Evolutionary conservation across 164 flowering plant species (phyloP), one percentile per base, ranked within the genome.

Genomic region (Vitis amurensis): DNA sequence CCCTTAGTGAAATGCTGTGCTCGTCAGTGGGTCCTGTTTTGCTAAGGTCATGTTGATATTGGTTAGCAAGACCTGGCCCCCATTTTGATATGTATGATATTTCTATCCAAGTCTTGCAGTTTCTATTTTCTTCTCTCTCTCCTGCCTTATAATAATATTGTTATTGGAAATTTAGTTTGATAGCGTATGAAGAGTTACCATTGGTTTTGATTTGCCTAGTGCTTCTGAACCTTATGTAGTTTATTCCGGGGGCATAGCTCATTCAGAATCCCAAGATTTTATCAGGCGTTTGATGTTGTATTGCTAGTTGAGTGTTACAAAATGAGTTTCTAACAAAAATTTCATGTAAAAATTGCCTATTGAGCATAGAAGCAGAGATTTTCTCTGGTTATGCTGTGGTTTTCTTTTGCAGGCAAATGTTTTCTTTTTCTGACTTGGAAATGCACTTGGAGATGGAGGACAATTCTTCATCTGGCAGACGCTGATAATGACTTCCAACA

Each of bases 1-100:
- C 98, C 51, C 79, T 96, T 59, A 87, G 97, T 68, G 90, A 96
- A 53, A 90, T 93, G 91, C 91, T 96, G 9, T 74, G 82, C 66
- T 64, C 87, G 4, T 84, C 87, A 0, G 90, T 93, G 50, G 98
- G 95, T 29, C 98, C 99, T 6, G 70, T 96, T 68, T 78, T 96
- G 79, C 91, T 96, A 50, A 88, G 86, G 44, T 88, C 93, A 1
- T 91, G 97, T 84, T 92, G 91, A 89, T 63, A 50, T n/a, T n/a
- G 67, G 27, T 23, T 23, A 23, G 73, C 55, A 2, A 72, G 67
- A 29, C 58, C 55, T 15, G 56, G 59, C 71, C 58, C 61, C 29
- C 68, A 51, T 68, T 75, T 73, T 60, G n/a, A 67, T 74, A 69
- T 87, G 88, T 85, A 83, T 77, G 82, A 81, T 80, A 83, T 63